Evolutionary conservation across 2,329 filamentous ascomycete genomes (phyloP).

Genomic region (Trichoderma atroviride): DNA sequence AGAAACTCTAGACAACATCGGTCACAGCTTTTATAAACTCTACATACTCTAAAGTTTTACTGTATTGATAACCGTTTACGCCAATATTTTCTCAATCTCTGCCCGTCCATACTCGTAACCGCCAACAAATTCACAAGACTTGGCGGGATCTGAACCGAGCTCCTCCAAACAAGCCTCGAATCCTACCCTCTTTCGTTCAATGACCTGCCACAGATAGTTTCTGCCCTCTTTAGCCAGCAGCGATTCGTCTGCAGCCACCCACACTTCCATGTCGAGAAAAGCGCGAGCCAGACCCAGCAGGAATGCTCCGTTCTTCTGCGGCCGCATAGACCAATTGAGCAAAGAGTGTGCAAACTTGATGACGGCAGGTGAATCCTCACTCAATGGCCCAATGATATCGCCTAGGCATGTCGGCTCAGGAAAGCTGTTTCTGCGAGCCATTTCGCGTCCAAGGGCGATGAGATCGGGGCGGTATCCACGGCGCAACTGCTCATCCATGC

Average conservation of each 20-base stretch:
- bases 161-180: conserved; percentile 5
- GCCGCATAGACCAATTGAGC: conserved; percentile 1
- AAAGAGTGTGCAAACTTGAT: not conserved
- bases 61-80: not conserved
- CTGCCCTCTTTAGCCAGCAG: not conserved
- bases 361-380: not conserved
- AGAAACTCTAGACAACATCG: not conserved
- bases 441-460: conserved; percentile 3
- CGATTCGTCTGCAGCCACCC: not conserved
- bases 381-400: not conserved
- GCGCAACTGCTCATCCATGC: conserved; percentile 24
- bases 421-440: not conserved
- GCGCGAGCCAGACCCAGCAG: not conserved
- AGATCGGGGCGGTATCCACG: not conserved
- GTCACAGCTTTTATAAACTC: not conserved
- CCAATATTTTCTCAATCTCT: conserved; percentile 3
- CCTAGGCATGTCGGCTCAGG: not conserved
- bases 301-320: not conserved
- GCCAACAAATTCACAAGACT: not conserved
- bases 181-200: conserved; percentile 1
- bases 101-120: conserved; percentile 6
- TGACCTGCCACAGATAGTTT: not conserved
- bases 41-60: not conserved
- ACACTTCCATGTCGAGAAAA: conserved; percentile 2
- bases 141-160: not conserved